Evolutionary conservation across 306 rosid species (phyloP).

Genomic region (Sechiopsis laciniata): DNA sequence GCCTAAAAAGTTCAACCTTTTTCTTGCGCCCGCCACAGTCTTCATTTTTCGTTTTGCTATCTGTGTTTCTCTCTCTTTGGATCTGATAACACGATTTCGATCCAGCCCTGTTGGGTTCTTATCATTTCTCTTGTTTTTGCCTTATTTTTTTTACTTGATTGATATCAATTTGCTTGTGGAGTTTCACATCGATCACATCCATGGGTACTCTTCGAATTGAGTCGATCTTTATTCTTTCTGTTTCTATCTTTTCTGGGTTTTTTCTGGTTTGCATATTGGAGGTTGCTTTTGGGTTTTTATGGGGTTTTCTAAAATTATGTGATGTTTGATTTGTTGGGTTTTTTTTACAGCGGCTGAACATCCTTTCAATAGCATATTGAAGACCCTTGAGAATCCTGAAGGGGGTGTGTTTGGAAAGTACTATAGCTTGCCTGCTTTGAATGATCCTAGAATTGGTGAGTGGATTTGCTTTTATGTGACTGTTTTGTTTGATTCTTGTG

Average conservation of each 20-base stretch:
- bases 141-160: background rate
- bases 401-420: conserved; percentile 84
- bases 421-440: conserved; percentile 82
- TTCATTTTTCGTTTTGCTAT: background rate
- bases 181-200: background rate
- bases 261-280: background rate
- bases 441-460: conserved; percentile 84
- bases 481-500: conserved; percentile 19
- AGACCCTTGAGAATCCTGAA: conserved; percentile 65
- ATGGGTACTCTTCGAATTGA: conserved; percentile 12
- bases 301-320: background rate
- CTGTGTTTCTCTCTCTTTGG: background rate
- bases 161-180: background rate
- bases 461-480: conserved; percentile 11
- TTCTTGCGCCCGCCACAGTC: conserved; percentile 6
- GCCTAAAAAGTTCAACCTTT: background rate
- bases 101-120: background rate
- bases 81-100: background rate
- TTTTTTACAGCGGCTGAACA: conserved; percentile 43
- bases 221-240: background rate
- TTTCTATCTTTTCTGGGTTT: background rate
- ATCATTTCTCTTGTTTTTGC: background rate
- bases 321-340: conserved; percentile 15
- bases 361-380: conserved; percentile 65
- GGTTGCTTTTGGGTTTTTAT: background rate